Conservation (phyloP, 2,329 filamentous ascomycete genomes). For the Nannizzia gypsea region DNA sequence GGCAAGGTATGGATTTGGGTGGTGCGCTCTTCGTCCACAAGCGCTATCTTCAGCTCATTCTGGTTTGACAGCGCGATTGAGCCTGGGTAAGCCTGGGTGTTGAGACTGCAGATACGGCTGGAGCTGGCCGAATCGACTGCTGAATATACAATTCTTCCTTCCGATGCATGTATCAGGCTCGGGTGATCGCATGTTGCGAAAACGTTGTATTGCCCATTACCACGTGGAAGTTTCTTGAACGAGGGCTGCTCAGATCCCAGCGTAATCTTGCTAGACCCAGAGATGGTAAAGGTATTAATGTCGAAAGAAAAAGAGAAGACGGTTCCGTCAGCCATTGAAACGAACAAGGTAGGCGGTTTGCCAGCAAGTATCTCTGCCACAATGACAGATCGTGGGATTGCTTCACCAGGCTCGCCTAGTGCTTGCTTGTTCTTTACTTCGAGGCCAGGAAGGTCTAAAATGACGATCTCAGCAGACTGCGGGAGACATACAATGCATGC, state of each 20-base stretch:
- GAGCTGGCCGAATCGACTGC: constrained; percentile 85
- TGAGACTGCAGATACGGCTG: constrained; percentile 68
- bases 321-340: constrained; percentile 85
- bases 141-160: constrained; percentile 81
- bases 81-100: constrained; percentile 66
- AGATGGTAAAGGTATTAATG: constrained; percentile 48
- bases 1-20: constrained; percentile 76
- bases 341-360: constrained; percentile 64
- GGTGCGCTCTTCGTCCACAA: constrained; percentile 70
- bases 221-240: constrained; percentile 64
- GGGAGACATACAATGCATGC: constrained; percentile 80
- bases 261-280: constrained; percentile 65
- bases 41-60: constrained; percentile 62
- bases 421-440: constrained; percentile 53
- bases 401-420: constrained; percentile 54
- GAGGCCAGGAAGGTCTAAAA: constrained; percentile 58
- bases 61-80: constrained; percentile 72
- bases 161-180: constrained; percentile 80
- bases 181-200: constrained; percentile 93
- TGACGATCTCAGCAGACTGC: constrained; percentile 64
- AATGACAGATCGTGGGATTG: constrained; percentile 70
- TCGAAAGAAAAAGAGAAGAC: constrained; percentile 74
- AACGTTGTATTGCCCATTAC: constrained; percentile 58
- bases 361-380: constrained; percentile 61
- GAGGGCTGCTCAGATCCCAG: constrained; percentile 75